Percentiles rank a stretch among this genome's conserved stretches.
These are phyloP conservation scores for Castanea mollissima DNA, from an alignment of 306 rosid genomes.

Conservation along the genomic window DNA sequence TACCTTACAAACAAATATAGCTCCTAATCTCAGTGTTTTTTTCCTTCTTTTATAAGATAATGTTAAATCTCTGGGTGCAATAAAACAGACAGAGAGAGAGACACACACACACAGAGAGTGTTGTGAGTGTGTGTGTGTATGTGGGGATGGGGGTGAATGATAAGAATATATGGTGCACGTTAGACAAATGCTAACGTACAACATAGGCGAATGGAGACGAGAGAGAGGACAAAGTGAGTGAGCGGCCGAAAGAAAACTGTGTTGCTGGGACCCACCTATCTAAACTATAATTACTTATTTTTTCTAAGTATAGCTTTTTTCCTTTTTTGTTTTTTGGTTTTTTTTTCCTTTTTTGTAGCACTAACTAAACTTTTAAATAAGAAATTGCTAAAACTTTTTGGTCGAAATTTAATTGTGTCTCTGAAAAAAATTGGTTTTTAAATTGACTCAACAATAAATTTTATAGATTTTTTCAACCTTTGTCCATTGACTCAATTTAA, in stretches of 20 bases:
- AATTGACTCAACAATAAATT: no score
- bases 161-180: conserved; percentile 39
- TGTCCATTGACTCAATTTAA: no score
- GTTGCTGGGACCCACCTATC: conserved; percentile 44
- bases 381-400: not conserved
- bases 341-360: not conserved
- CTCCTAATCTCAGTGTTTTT: conserved; percentile 23
- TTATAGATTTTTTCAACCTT: no score
- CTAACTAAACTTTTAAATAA: not conserved
- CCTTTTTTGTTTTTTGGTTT: not conserved
- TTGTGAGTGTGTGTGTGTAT: not conserved
- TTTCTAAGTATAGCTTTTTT: not conserved
- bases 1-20: not conserved
- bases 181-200: conserved; percentile 44
- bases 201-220: conserved; percentile 21
- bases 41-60: not conserved
- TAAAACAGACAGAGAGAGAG: conserved; percentile 9
- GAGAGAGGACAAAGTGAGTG: conserved; percentile 48
- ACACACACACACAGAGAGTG: not conserved
- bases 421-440: no score
- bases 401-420: no score
- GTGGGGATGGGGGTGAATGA: conserved; percentile 29
- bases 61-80: conserved; percentile 10
- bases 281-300: conserved; percentile 12
- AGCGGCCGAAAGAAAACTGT: conserved; percentile 55